Evolutionary conservation across 31 red algal genomes (phyloP).

Genomic region (Porphyra umbilicalis): DNA sequence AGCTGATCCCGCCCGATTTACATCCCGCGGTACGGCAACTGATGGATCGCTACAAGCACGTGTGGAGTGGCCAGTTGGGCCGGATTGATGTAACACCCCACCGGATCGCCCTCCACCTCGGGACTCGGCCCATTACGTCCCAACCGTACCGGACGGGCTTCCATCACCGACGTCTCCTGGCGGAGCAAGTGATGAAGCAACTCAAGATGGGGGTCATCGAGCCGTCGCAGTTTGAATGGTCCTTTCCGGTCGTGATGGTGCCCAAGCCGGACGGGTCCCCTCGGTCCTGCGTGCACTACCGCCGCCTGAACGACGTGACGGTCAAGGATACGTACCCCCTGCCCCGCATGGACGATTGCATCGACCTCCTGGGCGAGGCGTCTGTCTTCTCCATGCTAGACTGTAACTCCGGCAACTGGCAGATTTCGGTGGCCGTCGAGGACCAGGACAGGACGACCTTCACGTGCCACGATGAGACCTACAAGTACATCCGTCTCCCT

Average conservation of each 20-base stretch:
- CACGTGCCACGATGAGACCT: conserved; percentile 23
- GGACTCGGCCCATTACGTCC: too few relatives aligned
- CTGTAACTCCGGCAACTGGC: conserved; percentile 22
- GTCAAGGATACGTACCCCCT: conserved; percentile 28
- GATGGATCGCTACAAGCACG: too few relatives aligned
- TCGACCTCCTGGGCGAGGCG: conserved; percentile 18
- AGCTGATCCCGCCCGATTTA: too few relatives aligned
- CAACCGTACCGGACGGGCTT: too few relatives aligned
- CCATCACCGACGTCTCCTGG: too few relatives aligned
- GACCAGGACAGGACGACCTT: conserved; percentile 21
- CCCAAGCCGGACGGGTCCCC: conserved; percentile 32
- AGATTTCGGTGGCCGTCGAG: conserved; percentile 15
- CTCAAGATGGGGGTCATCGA: too few relatives aligned
- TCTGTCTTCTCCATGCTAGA: conserved; percentile 26
- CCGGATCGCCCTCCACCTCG: too few relatives aligned
- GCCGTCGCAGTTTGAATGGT: conserved; percentile 28
- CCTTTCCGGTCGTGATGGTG: conserved; percentile 26
- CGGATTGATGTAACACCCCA: too few relatives aligned
- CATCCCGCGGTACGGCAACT: too few relatives aligned
- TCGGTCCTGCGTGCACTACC: conserved; percentile 45
- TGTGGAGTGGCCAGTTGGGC: too few relatives aligned
- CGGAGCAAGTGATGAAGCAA: too few relatives aligned
- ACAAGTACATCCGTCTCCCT: neutral
- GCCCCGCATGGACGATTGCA: conserved; percentile 37
- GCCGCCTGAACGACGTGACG: conserved; percentile 13